Conservation (phyloP, 2,329 filamentous ascomycete species). For the Ceratocystis smalleyi region DNA sequence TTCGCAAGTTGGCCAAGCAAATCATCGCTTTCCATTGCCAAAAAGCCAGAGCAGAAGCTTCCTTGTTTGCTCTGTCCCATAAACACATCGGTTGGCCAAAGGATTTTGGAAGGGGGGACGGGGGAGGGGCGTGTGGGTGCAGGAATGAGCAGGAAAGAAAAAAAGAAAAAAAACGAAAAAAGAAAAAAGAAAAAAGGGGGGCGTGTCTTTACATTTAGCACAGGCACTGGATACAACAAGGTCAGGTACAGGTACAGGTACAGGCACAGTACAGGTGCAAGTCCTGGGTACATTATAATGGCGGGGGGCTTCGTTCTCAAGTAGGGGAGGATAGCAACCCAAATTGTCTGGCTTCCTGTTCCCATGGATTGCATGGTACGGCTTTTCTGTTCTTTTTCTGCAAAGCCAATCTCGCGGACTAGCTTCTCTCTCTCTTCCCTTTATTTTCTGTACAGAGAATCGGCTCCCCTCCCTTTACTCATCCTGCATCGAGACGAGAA, state of each 20-base stretch:
- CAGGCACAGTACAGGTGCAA: not conserved
- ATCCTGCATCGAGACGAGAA: too few relatives aligned
- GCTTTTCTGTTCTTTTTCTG: not conserved
- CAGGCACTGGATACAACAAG: not conserved
- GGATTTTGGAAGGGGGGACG: not conserved
- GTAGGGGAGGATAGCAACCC: too few relatives aligned
- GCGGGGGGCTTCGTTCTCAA: not conserved
- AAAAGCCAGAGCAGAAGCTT: not conserved
- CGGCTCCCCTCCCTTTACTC: too few relatives aligned
- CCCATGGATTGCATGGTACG: not conserved
- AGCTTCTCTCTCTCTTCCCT: too few relatives aligned
- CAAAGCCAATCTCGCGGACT: too few relatives aligned
- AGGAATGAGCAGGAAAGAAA: not conserved
- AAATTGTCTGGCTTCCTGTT: not conserved
- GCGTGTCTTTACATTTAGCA: not conserved
- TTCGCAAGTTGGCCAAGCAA: not conserved
- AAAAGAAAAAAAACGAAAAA: too few relatives aligned
- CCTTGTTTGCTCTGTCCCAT: constrained; percentile 1
- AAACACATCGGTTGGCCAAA: not conserved
- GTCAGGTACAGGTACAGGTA: not conserved
- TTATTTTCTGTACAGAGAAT: too few relatives aligned
- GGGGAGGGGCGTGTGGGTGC: not conserved
- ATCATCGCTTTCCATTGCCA: not conserved
- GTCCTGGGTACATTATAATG: not conserved
- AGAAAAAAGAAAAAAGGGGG: not conserved